Percentiles rank a stretch among this genome's conserved stretches.
Conservation (phyloP, 2,329 filamentous ascomycete species). For the Exophiala sideris region DNA sequence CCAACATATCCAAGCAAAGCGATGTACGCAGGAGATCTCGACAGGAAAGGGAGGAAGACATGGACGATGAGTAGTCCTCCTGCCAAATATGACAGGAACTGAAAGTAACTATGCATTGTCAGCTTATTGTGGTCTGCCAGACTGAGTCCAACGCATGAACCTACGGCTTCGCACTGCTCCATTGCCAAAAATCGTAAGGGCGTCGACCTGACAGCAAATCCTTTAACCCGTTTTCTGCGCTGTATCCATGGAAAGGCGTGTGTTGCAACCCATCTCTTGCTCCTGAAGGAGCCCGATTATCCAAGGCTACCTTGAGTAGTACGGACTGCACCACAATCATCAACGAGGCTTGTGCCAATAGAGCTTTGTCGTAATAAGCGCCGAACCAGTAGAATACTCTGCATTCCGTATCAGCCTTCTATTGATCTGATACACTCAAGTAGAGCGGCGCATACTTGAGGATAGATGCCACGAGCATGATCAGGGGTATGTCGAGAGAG, state of each 20-base stretch:
- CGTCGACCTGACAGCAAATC: conserved; percentile 35
- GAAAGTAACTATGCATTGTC: conserved; percentile 15
- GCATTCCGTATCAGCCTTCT: neutral
- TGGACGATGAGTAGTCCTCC: conserved; percentile 51
- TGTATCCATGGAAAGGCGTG: conserved; percentile 38
- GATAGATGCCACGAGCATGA: conserved; percentile 64
- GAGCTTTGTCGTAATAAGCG: conserved; percentile 56
- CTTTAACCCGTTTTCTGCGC: conserved; percentile 21
- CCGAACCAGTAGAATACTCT: conserved; percentile 66
- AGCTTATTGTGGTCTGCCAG: neutral
- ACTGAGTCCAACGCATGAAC: conserved; percentile 23
- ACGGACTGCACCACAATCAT: conserved; percentile 59
- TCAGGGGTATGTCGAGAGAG: conserved; percentile 64
- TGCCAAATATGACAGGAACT: conserved; percentile 18
- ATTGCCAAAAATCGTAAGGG: conserved; percentile 64
- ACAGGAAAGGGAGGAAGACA: conserved; percentile 49
- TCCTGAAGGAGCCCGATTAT: conserved; percentile 48
- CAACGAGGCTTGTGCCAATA: conserved; percentile 58
- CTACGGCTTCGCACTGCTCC: conserved; percentile 53
- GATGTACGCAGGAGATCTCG: conserved; percentile 42
- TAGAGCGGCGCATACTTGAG: conserved; percentile 49
- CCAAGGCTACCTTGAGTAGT: conserved; percentile 59
- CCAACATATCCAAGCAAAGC: conserved; percentile 44
- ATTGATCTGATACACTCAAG: neutral
- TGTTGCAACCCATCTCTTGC: conserved; percentile 41